Conservation (phyloP, 2,329 filamentous ascomycete genomes). For the Penicillium paneum region DNA sequence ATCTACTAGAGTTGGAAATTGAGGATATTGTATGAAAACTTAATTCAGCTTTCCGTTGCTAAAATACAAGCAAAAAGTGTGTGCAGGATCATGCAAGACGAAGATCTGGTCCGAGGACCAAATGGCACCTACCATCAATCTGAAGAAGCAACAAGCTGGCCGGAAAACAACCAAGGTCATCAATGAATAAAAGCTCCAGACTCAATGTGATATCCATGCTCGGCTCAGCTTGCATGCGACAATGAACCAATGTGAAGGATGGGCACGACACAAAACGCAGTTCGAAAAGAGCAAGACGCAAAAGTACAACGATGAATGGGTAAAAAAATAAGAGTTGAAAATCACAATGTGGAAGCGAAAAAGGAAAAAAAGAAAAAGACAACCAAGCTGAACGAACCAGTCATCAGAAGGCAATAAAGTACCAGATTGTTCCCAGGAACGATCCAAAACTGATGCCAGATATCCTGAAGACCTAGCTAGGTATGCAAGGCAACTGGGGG, state of each 20-base stretch:
- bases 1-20: neutral
- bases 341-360: constrained; percentile 15
- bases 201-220: neutral
- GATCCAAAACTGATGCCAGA: neutral
- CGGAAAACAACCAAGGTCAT: neutral
- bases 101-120: neutral
- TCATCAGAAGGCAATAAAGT: neutral
- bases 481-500: neutral
- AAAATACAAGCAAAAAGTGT: constrained; percentile 20
- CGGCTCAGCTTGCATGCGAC: neutral
- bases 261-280: constrained; percentile 4
- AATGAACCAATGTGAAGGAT: neutral
- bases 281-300: constrained; percentile 5
- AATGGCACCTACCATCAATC: constrained; percentile 1
- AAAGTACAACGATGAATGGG: constrained; percentile 14
- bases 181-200: neutral
- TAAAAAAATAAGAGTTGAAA: constrained; percentile 13
- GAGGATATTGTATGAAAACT: constrained; percentile 1
- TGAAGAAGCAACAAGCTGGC: neutral
- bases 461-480: neutral
- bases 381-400: neutral
- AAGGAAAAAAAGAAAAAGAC: neutral
- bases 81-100: constrained; percentile 5
- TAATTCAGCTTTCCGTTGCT: constrained; percentile 14
- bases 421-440: constrained; percentile 1